Evolutionary conservation across 2,329 filamentous ascomycete genomes (phyloP), one percentile per base, ranked within the genome.

Genomic region (Pseudogymnoascus sp.): DNA sequence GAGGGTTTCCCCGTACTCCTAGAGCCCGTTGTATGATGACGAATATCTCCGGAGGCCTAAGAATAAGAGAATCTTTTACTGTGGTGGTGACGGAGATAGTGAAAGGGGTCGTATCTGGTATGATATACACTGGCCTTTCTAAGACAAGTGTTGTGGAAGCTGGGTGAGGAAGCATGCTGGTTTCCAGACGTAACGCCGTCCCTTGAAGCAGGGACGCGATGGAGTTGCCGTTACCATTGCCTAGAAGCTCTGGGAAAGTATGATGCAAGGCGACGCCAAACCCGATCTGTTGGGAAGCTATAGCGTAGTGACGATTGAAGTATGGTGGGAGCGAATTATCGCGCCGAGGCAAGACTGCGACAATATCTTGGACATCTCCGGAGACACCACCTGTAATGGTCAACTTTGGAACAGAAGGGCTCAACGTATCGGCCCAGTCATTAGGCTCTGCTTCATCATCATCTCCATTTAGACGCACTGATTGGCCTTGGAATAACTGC

Each of bases 231-330:
- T 5, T 65, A 63, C 60, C 2, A 61, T 21, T 37, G 62, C 64
- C 64, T 23, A 72, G 66, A 0, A 74, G 72, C 37, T 71, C 67
- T 31, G 68, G 67, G 56, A 76, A 70, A n/a, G 62, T 69, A 38
- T 63, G 42, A 21, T 49, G 23, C 21, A 62, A 25, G 12, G 43
- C 38, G 5, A 16, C 31, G 21, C 23, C 16, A 37, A 62, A 11
- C 14, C 23, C 28, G 6, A 63, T 62, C 34, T 46, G 14, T 21
- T 16, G 34, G 21, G 59, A 46, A 43, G n/a, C 14, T 5, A 46
- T 34, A 53, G 2, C 9, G 14, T 43, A 34, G 4, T 7, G 16
- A 21, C 36, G 18, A 14, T 34, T 11, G 5, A 46, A 34, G 18
- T 14, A 14, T 25, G 40, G 49, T 16, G 49, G 16, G 49, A 56